A percentile compares a stretch with the other conserved stretches of the same genome.
Evolutionary conservation across 2,329 filamentous ascomycete genomes (phyloP).

Genomic region (Xylaria sp.): DNA sequence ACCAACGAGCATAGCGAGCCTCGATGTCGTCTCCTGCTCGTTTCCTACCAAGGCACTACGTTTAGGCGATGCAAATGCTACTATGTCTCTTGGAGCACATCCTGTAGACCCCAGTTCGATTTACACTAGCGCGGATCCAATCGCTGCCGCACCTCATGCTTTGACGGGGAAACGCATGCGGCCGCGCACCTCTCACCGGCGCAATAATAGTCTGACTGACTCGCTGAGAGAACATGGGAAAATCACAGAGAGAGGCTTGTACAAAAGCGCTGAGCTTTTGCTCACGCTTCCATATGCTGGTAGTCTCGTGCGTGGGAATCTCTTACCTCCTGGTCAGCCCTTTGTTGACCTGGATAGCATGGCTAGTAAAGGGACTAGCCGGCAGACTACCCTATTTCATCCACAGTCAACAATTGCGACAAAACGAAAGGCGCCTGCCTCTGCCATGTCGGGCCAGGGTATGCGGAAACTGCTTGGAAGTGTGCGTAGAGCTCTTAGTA

Average conservation of each 20-base stretch:
- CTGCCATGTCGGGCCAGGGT: slow-evolving; percentile 75
- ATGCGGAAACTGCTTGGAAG: slow-evolving; percentile 89
- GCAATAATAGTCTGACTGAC: slow-evolving; percentile 88
- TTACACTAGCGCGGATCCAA: slow-evolving; percentile 59
- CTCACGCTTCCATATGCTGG: slow-evolving; percentile 77
- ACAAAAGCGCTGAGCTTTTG: slow-evolving; percentile 67
- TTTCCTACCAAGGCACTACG: slow-evolving; percentile 66
- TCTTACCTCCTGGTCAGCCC: slow-evolving; percentile 84
- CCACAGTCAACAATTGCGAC: slow-evolving; percentile 51
- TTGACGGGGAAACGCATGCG: slow-evolving; percentile 69
- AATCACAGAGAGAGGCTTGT: slow-evolving; percentile 59
- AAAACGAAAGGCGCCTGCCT: slow-evolving; percentile 60
- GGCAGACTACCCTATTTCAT: slow-evolving; percentile 66
- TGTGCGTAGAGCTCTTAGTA: slow-evolving; percentile 84
- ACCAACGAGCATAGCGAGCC: slow-evolving; percentile 67
- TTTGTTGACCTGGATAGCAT: slow-evolving; percentile 76
- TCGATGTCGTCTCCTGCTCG: slow-evolving; percentile 72
- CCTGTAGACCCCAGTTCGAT: slow-evolving; percentile 65
- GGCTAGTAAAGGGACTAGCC: slow-evolving; percentile 58
- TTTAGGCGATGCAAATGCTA: slow-evolving; percentile 53
- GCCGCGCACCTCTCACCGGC: slow-evolving; percentile 74
- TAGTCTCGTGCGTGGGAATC: slow-evolving; percentile 85
- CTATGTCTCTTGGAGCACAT: slow-evolving; percentile 63
- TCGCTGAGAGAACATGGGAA: slow-evolving; percentile 76
- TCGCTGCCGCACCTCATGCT: slow-evolving; percentile 69